Evolutionary conservation across 805 yeast species (phyloP), one percentile per base, ranked within the genome.

Genomic region (Saccharomycopsis sp.): DNA sequence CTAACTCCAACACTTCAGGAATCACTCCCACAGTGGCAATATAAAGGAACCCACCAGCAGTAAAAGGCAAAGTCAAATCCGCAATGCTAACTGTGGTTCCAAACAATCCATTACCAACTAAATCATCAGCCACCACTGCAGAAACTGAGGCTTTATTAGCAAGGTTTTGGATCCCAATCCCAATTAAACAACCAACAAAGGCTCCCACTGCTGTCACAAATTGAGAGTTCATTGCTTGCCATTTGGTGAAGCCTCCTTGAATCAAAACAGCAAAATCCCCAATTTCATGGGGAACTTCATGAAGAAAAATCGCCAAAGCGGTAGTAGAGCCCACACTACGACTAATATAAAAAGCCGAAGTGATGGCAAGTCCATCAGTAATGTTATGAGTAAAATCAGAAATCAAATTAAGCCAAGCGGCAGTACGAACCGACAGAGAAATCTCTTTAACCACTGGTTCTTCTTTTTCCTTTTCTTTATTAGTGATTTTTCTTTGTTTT

Each of bases 271-370:
- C 88, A 59, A 77, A 82, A 53, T 82, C 92, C 36, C 89, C 88
- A 46, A 82, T 70, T 53, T 80, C 86, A 54, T 82, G 92, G 4
- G 92, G 92, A 36, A 81, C 71, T 55, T 82, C 92, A 55, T 82
- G 92, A 57, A 78, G 70, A 46, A 80, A 68, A 21, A 81, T 78
- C 1, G 88, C 84, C 28, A 80, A 58, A 18, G 81, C 72, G 0
- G 88, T 79, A 2, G 80, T 68, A 19, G 79, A 72, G 0, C 92
- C 92, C 14, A 72, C 75, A 34, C 58, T 62, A 39, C 69, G 66
- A 31, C 78, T 67, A 34, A 68, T 69, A 56, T 74, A 75, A 54
- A 82, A 82, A 4, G 87, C 70, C 0, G 88, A 72, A 1, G 86
- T 72, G 35, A 82, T 67, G 2, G 89, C 85, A 6, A 82, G 57